Percentiles rank a stretch among this genome's conserved stretches.
These are phyloP conservation scores for Vararia minispora DNA, from an alignment of 768 basidiomycete genomes.

Conservation along the genomic window DNA sequence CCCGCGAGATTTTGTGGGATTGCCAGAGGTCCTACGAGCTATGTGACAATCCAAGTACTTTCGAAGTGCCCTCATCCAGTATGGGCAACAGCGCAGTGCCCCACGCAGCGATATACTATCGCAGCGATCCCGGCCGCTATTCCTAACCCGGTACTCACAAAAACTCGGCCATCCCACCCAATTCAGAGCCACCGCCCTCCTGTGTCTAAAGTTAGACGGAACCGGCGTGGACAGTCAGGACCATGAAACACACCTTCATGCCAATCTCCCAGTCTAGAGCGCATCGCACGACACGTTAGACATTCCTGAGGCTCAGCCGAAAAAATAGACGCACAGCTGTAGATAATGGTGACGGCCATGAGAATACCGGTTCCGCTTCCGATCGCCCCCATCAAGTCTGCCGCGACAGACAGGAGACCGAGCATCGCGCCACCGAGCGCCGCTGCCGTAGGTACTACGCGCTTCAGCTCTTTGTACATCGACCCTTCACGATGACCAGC, in stretches of 20 bases:
- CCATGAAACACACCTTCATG: constrained; percentile 39
- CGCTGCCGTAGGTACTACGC: constrained; percentile 95
- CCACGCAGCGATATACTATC: too few species aligned
- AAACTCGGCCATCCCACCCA: constrained; percentile 71
- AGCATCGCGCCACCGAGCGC: constrained; percentile 97
- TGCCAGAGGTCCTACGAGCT: too few species aligned
- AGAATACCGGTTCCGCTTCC: constrained; percentile 94
- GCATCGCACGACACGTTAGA: background rate
- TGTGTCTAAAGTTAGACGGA: constrained; percentile 11
- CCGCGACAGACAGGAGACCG: constrained; percentile 80
- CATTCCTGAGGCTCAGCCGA: background rate
- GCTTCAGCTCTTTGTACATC: constrained; percentile 99
- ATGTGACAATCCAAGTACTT: too few species aligned
- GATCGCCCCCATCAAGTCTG: constrained; percentile 93
- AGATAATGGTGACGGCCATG: constrained; percentile 97
- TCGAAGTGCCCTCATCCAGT: too few species aligned
- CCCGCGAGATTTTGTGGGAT: too few species aligned
- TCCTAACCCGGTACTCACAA: too few species aligned
- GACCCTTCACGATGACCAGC: constrained; percentile 86
- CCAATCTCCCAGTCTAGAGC: constrained; percentile 87
- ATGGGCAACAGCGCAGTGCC: too few species aligned
- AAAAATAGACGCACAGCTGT: constrained; percentile 36
- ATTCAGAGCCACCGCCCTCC: constrained; percentile 76
- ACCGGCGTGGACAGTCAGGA: background rate
- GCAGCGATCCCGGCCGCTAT: too few species aligned